Conservation (phyloP, 2,329 filamentous ascomycete species). For the Colletotrichum theobromicola region DNA sequence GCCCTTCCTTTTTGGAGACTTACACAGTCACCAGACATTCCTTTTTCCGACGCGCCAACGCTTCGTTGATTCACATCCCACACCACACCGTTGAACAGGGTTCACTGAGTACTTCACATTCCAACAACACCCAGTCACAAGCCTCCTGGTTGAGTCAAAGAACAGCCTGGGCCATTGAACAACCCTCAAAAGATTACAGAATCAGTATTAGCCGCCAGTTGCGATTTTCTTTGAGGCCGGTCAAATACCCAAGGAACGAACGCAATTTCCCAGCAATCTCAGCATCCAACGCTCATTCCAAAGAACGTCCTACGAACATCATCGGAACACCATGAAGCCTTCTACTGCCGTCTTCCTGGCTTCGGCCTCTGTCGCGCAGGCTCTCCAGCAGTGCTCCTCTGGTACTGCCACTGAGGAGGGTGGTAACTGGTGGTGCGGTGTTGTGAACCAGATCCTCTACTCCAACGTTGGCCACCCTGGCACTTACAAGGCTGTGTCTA, state of each 20-base stretch:
- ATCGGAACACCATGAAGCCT: conserved; percentile 34
- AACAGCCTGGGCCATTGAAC: background rate
- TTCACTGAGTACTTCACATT: conserved; percentile 6
- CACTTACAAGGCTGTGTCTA: conserved; percentile 67
- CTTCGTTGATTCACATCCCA: conserved; percentile 10
- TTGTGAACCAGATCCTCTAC: conserved; percentile 70
- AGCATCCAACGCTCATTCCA: background rate
- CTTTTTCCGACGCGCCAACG: conserved; percentile 2
- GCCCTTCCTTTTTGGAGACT: conserved; percentile 18
- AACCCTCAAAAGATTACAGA: conserved; percentile 2
- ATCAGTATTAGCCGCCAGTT: background rate
- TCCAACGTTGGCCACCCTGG: conserved; percentile 63
- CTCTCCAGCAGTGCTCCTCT: conserved; percentile 38
- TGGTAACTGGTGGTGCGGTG: conserved; percentile 71
- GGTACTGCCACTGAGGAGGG: conserved; percentile 38
- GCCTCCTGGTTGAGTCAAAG: conserved; percentile 12
- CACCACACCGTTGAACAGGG: conserved; percentile 13
- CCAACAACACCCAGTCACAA: background rate
- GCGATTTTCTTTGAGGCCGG: background rate
- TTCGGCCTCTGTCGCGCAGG: conserved; percentile 32
- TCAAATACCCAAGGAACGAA: conserved; percentile 5
- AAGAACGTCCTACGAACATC: background rate
- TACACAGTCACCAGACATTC: conserved; percentile 20
- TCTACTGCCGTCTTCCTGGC: conserved; percentile 30
- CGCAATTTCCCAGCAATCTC: conserved; percentile 1